phyloP scores from a whole-genome alignment of 2,329 filamentous ascomycete genomes.

The Hymenoscyphus fructigenus region DNA sequence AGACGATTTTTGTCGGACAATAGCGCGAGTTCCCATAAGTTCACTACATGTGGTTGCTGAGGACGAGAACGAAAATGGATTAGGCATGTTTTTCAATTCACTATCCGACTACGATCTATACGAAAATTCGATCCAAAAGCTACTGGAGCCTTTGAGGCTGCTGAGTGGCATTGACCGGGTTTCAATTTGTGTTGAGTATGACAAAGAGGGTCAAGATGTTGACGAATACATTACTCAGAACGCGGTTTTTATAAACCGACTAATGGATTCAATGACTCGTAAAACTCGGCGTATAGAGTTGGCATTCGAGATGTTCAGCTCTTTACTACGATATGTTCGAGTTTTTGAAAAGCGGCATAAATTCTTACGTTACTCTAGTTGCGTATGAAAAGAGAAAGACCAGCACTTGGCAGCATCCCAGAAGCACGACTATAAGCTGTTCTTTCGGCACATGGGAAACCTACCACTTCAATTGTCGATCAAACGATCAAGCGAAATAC shows the following conservation, averaged over 20 bases:
- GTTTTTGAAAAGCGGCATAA: background rate
- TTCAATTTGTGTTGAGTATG: background rate
- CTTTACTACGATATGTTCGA: background rate
- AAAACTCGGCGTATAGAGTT: background rate
- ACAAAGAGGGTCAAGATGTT: background rate
- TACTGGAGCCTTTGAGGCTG: background rate
- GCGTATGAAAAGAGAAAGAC: background rate
- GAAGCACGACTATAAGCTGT: background rate
- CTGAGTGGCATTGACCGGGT: background rate
- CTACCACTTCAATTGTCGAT: background rate
- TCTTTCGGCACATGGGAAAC: no score
- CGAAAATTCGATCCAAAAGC: background rate
- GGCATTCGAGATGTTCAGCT: background rate
- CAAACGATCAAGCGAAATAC: background rate
- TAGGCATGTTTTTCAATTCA: no score
- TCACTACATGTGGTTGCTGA: background rate
- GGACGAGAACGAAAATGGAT: background rate
- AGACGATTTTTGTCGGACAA: background rate
- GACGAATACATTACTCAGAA: background rate
- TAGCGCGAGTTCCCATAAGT: background rate
- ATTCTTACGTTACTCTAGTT: background rate
- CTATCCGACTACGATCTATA: no score
- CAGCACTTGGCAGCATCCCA: background rate
- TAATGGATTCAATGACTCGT: background rate
- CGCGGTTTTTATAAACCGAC: background rate